Percentiles rank a stretch among this genome's conserved stretches.
phyloP scores from a whole-genome alignment of 305 asterid species.

The Fraxinus dipetala region DNA sequence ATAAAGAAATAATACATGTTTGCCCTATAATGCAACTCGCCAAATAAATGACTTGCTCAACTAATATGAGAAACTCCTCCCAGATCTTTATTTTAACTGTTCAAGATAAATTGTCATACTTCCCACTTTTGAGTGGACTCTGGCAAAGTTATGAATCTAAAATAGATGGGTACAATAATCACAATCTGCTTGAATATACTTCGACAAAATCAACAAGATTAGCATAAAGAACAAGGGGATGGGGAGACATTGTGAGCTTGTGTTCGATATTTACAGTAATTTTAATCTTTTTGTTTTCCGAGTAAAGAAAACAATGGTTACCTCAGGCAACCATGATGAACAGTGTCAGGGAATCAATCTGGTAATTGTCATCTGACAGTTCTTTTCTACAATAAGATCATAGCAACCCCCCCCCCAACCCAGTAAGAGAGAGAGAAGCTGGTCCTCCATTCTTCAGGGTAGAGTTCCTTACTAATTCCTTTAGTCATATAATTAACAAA shows the following conservation, averaged over 20 bases:
- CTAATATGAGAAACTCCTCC: slow-evolving; percentile 1
- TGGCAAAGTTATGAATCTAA: neutral
- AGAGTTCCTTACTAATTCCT: neutral
- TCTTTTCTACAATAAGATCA: neutral
- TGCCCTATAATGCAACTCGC: neutral
- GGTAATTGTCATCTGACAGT: neutral
- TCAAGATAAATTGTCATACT: neutral
- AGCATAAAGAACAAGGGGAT: neutral
- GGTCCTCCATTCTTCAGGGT: neutral
- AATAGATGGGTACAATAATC: neutral
- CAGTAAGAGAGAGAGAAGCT: neutral
- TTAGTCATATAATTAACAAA: neutral
- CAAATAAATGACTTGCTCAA: slow-evolving; percentile 11
- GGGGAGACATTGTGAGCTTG: neutral
- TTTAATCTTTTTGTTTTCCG: neutral
- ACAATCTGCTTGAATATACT: neutral
- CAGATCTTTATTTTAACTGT: neutral
- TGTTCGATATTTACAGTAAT: neutral
- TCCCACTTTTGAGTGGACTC: neutral
- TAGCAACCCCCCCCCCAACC: neutral
- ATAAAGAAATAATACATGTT: slow-evolving; percentile 7
- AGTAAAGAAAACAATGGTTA: neutral
- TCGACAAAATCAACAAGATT: neutral
- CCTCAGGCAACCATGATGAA: neutral
- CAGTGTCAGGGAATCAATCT: neutral